Evolutionary conservation across 2,329 filamentous ascomycete species (phyloP).

Genomic region (Nakataea oryzae): DNA sequence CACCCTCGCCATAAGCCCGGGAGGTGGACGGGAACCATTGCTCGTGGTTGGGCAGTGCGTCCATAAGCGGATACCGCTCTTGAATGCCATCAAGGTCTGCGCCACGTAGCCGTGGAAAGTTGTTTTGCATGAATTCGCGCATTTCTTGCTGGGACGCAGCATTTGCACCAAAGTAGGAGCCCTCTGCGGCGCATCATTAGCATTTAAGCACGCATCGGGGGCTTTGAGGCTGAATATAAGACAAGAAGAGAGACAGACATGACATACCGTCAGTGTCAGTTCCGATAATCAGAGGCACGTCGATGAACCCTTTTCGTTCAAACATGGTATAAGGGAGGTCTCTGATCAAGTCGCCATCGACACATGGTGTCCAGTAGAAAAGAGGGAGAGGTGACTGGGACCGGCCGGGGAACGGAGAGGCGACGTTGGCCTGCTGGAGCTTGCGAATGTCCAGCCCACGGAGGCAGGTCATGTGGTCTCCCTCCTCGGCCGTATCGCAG

Average conservation of each 20-base stretch:
- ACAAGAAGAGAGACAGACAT: background rate
- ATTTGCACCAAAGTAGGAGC: conserved; percentile 31
- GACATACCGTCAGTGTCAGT: conserved; percentile 29
- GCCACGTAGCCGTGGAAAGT: conserved; percentile 26
- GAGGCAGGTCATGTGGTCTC: conserved; percentile 27
- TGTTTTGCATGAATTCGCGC: conserved; percentile 29
- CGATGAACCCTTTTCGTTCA: conserved; percentile 25
- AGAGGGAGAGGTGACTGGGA: conserved; percentile 18
- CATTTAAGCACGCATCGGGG: background rate
- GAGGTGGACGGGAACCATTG: conserved; percentile 32
- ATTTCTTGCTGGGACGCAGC: conserved; percentile 22
- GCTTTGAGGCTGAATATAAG: background rate
- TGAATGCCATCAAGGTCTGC: conserved; percentile 23
- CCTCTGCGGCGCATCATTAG: conserved; percentile 22
- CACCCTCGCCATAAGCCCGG: conserved; percentile 32
- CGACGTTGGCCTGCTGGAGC: conserved; percentile 32
- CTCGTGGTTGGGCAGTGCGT: conserved; percentile 23
- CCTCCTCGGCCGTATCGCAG: conserved; percentile 16
- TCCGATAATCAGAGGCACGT: conserved; percentile 34
- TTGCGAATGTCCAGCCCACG: conserved; percentile 19
- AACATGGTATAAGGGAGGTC: conserved; percentile 31
- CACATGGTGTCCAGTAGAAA: conserved; percentile 41
- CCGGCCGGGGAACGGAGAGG: conserved; percentile 27
- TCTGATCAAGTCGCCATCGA: conserved; percentile 34
- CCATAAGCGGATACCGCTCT: conserved; percentile 25